Conservation (phyloP, 75 land plant species). For the Sequoia sempervirens region DNA sequence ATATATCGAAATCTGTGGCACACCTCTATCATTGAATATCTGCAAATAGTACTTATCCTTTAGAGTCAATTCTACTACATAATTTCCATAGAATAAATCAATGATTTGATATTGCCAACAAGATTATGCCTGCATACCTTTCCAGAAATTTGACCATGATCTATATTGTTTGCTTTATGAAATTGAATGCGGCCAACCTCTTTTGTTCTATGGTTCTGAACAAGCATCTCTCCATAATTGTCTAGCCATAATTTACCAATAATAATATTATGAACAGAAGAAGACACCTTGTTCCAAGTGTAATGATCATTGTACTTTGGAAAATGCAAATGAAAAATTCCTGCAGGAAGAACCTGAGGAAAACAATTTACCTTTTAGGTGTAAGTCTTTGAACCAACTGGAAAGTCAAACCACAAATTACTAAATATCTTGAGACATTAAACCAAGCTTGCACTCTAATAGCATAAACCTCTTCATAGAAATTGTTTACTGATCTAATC, state of each 20-base stretch:
- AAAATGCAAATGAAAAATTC: constrained; percentile 21
- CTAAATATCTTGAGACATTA: background rate
- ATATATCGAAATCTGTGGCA: constrained; percentile 20
- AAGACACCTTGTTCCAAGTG: constrained; percentile 39
- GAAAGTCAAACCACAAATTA: background rate
- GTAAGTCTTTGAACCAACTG: background rate
- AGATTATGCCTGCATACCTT: constrained; percentile 19
- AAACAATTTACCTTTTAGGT: background rate
- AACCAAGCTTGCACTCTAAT: background rate
- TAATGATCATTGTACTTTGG: constrained; percentile 32
- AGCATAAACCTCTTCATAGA: background rate
- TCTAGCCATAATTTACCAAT: constrained; percentile 43
- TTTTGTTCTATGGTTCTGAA: constrained; percentile 29
- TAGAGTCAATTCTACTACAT: background rate
- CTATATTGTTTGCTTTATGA: constrained; percentile 36
- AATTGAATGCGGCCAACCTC: constrained; percentile 34
- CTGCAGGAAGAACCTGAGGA: constrained; percentile 28
- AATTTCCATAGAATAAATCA: background rate
- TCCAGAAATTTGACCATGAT: constrained; percentile 39
- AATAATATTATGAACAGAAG: constrained; percentile 40
- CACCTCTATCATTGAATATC: constrained; percentile 28
- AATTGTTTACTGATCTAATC: background rate
- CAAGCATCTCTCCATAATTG: constrained; percentile 35
- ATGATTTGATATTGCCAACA: background rate
- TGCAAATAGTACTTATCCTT: constrained; percentile 5